Evolutionary conservation across 768 basidiomycete genomes (phyloP), one percentile per base, ranked within the genome.

Genomic region (Boletus huronensis): DNA sequence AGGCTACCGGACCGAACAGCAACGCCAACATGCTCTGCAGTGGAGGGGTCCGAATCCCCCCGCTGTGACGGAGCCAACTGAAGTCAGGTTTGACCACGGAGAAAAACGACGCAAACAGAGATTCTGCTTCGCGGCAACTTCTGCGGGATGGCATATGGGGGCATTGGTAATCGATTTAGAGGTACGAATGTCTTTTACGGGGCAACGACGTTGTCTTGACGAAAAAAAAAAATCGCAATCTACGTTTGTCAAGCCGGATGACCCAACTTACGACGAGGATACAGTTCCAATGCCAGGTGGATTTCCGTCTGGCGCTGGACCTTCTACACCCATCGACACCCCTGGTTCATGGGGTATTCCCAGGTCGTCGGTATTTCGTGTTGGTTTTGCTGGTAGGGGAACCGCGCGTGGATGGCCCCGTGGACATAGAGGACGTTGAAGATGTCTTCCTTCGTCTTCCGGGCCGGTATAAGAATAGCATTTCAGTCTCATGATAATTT

Each of bases 121-220:
- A 59, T 97, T 90, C 64, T 92, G 90, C 61, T 89, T 96, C 60
- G 81, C 81, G 1, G 84, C 86, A 6, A 81, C 91, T 5, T 91
- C 94, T 3, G 80, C 83, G 0, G 95, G 95, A 10, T 96, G 93
- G 94, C 95, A 98, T 63, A 88, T 82, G 52, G 94, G 93, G 8
- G 92, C 93, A 1, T 74, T 98, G 44, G 90, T 91, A 3, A 85
- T 96, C 38, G 90, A 93, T 66, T 74, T 93, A 26, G 84, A 92
- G 75, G 90, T 89, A 53, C 32, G 63, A 35, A 16, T 16, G 11
- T 54, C 40, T 38, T 48, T 5, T 26, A 17, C 21, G 13, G 17
- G 28, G 11, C 34, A n/a, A 23, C 48, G 41, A 48, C 21, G 6
- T 21, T 42, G 10, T 46, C 11, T 31, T 61, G 42, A 61, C 46